phyloP scores from a whole-genome alignment of 306 rosid species.

The Boehmeria nivea region DNA sequence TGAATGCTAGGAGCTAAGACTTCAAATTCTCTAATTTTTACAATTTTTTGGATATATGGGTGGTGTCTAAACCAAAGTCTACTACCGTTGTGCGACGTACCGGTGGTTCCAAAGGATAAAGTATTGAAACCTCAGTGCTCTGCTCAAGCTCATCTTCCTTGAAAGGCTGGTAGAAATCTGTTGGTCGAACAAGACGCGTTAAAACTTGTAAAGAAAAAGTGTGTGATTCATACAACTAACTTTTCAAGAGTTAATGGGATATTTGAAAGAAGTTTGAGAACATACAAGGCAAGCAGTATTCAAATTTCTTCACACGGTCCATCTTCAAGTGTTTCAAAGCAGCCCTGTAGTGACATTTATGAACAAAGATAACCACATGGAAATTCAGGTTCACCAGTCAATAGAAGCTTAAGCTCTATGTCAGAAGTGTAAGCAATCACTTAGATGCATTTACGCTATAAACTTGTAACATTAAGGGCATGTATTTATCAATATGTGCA shows the following conservation, averaged over 20 bases:
- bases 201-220: neutral
- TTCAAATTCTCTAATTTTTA: neutral
- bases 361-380: neutral
- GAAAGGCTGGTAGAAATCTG: conserved; percentile 84
- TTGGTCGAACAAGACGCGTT: conserved; percentile 6
- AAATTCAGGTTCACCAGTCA: conserved; percentile 14
- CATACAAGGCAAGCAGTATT: conserved; percentile 89
- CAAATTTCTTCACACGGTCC: conserved; percentile 76
- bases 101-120: conserved; percentile 61
- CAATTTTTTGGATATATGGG: neutral
- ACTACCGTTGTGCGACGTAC: too few species aligned
- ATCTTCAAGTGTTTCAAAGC: conserved; percentile 80
- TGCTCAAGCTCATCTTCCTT: conserved; percentile 84
- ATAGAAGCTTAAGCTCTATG: neutral
- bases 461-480: too few species aligned
- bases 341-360: conserved; percentile 37
- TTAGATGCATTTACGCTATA: too few species aligned
- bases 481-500: too few species aligned
- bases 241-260: neutral
- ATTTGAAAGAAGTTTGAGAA: conserved; percentile 15
- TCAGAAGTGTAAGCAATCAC: neutral
- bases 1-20: too few species aligned
- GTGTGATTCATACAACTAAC: neutral
- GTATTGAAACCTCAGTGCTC: conserved; percentile 78
- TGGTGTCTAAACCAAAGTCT: too few species aligned